Base-by-base conservation (phyloP, 495 filamentous ascomycete species). In the Aspergillus ellipticus region DNA sequence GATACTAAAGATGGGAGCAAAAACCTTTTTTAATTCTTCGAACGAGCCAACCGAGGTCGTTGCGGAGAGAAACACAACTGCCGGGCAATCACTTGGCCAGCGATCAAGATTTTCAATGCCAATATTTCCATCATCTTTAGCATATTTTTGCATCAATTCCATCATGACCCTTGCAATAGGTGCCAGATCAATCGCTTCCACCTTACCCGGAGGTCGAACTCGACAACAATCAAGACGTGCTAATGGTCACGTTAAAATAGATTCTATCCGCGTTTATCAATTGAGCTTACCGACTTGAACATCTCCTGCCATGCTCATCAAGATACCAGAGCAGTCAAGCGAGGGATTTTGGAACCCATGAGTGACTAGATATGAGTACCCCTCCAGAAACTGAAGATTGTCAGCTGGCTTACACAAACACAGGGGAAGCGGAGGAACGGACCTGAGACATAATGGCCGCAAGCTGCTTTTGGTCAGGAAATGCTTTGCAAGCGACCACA, bases 81-180 rank as follows among this genome's bases (percentile, higher is more conserved):
- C 55, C 42, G 54, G 51, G 21, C 39, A 53, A 47, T 35, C 43
- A 39, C 15, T 42, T n/a, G 6, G 48, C 60, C 58, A 65, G 53
- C 58, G 56, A 51, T 71, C 42, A 20, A 66, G 51, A 63, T 71
- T 59, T 13, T 73, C 64, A 28, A 74, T 57, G 3, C 71, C 63
- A 42, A 73, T 56, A 11, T 58, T 62, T 19, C 66, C 60, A 39
- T 71, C 70, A 5, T 70, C 64, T 50, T 74, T 73, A 29, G 47
- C 35, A 42, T 72, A 73, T 57, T 71, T 72, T 56, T 74, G 63
- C 64, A 76, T 74, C 26, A 74, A 57, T 58, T 69, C 61, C 64
- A 70, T 70, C 42, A 58, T 63, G 3, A 66, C 41, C 11, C 13
- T 37, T 15, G 50, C 39, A 6, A 58, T n/a, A 53, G 63, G 48